Evolutionary conservation across 306 rosid genomes (phyloP).

Genomic region (Phaseolus lunatus): DNA sequence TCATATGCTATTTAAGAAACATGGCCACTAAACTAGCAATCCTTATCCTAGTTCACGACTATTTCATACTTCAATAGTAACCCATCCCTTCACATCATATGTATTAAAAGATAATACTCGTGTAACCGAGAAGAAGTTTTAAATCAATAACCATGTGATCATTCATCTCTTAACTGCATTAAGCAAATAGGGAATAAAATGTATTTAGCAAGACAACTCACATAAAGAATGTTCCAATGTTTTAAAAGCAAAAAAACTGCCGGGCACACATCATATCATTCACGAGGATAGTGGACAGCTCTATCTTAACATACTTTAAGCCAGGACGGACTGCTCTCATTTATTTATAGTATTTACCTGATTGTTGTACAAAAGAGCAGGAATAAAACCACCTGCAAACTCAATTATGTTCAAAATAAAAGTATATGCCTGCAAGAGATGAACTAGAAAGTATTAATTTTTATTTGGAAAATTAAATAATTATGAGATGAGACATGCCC

Average conservation of each 20-base stretch:
- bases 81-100: neutral
- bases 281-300: too few relatives aligned
- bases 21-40: neutral
- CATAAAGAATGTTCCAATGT: neutral
- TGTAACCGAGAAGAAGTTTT: too few relatives aligned
- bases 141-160: too few relatives aligned
- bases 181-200: conserved; percentile 22
- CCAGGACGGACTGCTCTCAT: conserved; percentile 27
- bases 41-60: conserved; percentile 17
- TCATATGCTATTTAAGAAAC: conserved; percentile 12
- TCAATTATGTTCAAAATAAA: conserved; percentile 81
- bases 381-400: conserved; percentile 74
- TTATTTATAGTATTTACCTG: conserved; percentile 70
- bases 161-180: conserved; percentile 16
- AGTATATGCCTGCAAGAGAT: conserved; percentile 81
- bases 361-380: conserved; percentile 77
- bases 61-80: conserved; percentile 32
- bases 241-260: conserved; percentile 31
- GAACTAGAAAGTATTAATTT: conserved; percentile 25
- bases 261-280: conserved; percentile 7
- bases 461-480: conserved; percentile 29
- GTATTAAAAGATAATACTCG: conserved; percentile 10
- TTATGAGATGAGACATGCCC: conserved; percentile 17
- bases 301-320: conserved; percentile 22
- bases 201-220: conserved; percentile 20